These are phyloP conservation scores for Daldinia eschscholtzii DNA, from an alignment of 2,329 filamentous ascomycete species.

Conservation along the genomic window DNA sequence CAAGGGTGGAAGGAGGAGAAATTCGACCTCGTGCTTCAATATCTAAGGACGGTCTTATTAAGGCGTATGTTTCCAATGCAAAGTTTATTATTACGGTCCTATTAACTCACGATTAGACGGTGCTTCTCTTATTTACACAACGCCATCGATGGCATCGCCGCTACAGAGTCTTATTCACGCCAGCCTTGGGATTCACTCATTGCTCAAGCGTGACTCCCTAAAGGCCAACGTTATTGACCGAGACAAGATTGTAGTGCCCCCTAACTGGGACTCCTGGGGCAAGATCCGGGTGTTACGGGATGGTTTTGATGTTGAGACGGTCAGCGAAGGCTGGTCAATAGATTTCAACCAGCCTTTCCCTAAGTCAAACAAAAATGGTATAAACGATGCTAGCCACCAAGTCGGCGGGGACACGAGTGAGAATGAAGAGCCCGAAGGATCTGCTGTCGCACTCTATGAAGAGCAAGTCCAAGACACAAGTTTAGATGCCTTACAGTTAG, in stretches of 20 bases:
- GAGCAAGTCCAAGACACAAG: constrained; percentile 82
- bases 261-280: constrained; percentile 98
- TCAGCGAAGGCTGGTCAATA: constrained; percentile 87
- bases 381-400: constrained; percentile 45
- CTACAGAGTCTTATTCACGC: constrained; percentile 86
- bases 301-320: constrained; percentile 89
- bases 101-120: constrained; percentile 69
- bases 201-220: constrained; percentile 81
- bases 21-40: constrained; percentile 96
- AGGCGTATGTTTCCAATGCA: constrained; percentile 71
- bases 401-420: constrained; percentile 48
- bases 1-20: constrained; percentile 95
- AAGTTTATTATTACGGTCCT: constrained; percentile 12
- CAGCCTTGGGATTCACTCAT: constrained; percentile 85
- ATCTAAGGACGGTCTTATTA: constrained; percentile 87
- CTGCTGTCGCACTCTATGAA: constrained; percentile 80
- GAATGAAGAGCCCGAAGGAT: constrained; percentile 64
- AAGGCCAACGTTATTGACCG: constrained; percentile 94
- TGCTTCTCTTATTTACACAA: constrained; percentile 86
- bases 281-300: constrained; percentile 94
- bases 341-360: constrained; percentile 76
- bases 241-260: constrained; percentile 92
- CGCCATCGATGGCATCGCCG: constrained; percentile 80
- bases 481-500: constrained; percentile 69
- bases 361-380: constrained; percentile 49